Evolutionary conservation across 495 filamentous ascomycete genomes (phyloP).

Genomic region (Bryoglossum gracile): DNA sequence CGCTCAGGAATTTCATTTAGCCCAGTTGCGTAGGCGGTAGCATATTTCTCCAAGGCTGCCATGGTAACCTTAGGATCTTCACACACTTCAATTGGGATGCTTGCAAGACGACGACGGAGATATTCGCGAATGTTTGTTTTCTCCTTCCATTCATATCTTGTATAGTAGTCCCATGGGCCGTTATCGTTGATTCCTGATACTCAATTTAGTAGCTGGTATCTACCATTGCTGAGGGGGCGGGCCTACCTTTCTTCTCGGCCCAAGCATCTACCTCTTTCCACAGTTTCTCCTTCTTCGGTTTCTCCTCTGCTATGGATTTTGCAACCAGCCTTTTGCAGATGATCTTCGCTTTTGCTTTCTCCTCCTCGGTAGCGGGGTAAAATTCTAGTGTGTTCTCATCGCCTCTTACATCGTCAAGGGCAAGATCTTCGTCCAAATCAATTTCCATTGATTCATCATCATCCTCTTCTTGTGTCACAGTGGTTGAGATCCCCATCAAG

Average conservation of each 20-base stretch:
- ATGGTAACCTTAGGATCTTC: neutral
- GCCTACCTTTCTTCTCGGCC: neutral
- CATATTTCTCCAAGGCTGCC: neutral
- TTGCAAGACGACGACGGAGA: neutral
- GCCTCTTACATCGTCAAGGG: too few species aligned
- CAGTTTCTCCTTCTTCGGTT: neutral
- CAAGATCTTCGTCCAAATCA: too few species aligned
- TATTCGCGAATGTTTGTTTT: neutral
- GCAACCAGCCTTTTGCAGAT: too few species aligned
- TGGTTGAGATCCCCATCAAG: too few species aligned
- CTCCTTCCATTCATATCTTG: neutral
- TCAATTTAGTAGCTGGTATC: neutral
- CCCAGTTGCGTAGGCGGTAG: neutral
- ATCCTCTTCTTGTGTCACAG: too few species aligned
- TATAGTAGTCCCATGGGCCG: neutral
- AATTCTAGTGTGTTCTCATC: too few species aligned
- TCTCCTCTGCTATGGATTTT: too few species aligned
- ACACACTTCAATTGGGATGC: neutral
- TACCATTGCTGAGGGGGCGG: neutral
- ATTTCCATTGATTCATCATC: too few species aligned
- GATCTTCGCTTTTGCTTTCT: too few species aligned
- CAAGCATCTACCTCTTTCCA: neutral
- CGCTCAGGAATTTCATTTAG: neutral
- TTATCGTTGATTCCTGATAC: neutral
- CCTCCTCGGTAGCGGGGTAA: too few species aligned